These are phyloP conservation scores for Stagonosporopsis tanaceti DNA, from an alignment of 2,329 filamentous ascomycete genomes.

Conservation along the genomic window DNA sequence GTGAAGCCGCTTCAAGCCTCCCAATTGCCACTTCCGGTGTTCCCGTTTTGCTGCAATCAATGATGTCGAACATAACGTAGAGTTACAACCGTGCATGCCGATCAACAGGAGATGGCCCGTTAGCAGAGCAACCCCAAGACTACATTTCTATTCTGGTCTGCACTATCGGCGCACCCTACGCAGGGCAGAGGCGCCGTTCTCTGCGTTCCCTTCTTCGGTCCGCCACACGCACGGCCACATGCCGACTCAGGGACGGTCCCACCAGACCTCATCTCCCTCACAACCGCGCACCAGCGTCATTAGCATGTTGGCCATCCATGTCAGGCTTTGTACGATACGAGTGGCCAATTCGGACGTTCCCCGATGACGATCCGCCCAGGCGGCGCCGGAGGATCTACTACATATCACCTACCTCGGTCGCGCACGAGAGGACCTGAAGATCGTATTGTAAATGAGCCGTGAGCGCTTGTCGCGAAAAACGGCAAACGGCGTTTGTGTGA, in stretches of 20 bases:
- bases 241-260: constrained; percentile 5
- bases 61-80: no score
- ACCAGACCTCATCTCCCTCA: constrained; percentile 5
- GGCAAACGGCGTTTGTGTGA: background rate
- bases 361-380: background rate
- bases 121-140: constrained; percentile 7
- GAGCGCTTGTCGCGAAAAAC: background rate
- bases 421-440: constrained; percentile 1
- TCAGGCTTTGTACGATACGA: constrained; percentile 6
- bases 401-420: constrained; percentile 7
- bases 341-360: constrained; percentile 6
- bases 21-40: background rate
- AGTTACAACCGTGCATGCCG: background rate
- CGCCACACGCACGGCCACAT: constrained; percentile 18
- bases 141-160: constrained; percentile 7
- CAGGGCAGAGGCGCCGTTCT: constrained; percentile 17
- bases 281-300: constrained; percentile 21
- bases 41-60: background rate
- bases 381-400: background rate
- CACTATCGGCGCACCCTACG: constrained; percentile 9
- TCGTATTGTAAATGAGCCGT: constrained; percentile 3
- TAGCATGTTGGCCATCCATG: constrained; percentile 15
- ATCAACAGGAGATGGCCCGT: background rate
- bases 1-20: background rate
- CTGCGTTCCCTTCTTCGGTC: constrained; percentile 9